Percentiles rank a stretch among this genome's conserved stretches.
These are phyloP conservation scores for Casaregolazyma suthepensis DNA, from an alignment of 1,139 yeast genomes.

Conservation along the genomic window DNA sequence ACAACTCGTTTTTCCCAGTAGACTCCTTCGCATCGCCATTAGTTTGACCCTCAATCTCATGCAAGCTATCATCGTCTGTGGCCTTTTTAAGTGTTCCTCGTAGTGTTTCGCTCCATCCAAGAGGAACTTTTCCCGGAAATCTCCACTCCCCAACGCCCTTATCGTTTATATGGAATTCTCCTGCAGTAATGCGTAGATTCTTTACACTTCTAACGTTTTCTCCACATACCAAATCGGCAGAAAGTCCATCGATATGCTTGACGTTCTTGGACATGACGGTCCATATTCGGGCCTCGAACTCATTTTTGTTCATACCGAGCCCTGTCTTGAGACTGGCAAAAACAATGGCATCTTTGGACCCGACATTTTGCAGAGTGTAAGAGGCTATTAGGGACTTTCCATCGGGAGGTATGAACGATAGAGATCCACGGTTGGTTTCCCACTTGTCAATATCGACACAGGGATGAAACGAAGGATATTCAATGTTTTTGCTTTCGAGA, in stretches of 20 bases:
- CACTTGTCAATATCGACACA: conserved; percentile 41
- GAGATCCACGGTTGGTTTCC: conserved; percentile 29
- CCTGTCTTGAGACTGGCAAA: conserved; percentile 55
- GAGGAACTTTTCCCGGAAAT: conserved; percentile 50
- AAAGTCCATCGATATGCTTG: conserved; percentile 51
- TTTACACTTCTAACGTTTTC: conserved; percentile 36
- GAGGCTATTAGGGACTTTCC: conserved; percentile 62
- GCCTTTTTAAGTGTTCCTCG: conserved; percentile 46
- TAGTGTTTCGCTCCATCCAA: conserved; percentile 66
- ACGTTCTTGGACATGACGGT: conserved; percentile 48
- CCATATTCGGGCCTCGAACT: conserved; percentile 66
- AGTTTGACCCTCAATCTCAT: conserved; percentile 7
- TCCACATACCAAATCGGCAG: conserved; percentile 45
- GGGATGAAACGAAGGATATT: conserved; percentile 44
- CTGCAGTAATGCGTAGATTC: conserved; percentile 58
- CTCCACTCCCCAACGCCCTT: conserved; percentile 66
- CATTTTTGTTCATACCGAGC: conserved; percentile 56
- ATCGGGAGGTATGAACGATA: conserved; percentile 84
- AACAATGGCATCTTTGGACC: conserved; percentile 44
- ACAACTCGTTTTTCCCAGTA: conserved; percentile 21
- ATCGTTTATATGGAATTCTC: conserved; percentile 56
- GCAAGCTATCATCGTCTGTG: conserved; percentile 21
- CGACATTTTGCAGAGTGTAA: conserved; percentile 48
- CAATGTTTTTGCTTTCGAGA: conserved; percentile 34
- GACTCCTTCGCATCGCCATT: conserved; percentile 9